Percentiles rank a stretch among this genome's conserved stretches.
Conservation (phyloP, 805 yeast species). For the Ogataea philodendri region DNA sequence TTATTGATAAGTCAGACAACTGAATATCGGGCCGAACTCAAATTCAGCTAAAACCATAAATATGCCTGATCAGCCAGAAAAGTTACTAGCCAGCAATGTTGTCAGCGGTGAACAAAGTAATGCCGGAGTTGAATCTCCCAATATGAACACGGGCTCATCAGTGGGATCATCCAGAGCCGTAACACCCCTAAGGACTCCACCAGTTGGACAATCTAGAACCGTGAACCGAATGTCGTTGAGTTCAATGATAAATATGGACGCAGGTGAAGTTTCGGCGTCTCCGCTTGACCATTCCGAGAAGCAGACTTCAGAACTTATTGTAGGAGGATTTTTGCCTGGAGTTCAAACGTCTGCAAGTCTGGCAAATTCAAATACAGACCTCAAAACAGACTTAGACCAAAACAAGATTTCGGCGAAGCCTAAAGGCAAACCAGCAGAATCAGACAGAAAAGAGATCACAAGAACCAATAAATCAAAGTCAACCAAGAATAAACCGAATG, state of each 20-base stretch:
- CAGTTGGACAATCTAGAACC: not conserved
- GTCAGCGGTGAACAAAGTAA: too few species aligned
- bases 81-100: too few species aligned
- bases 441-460: slow-evolving; percentile 6
- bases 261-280: not conserved
- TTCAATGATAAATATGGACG: slow-evolving; percentile 28
- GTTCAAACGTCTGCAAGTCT: not conserved
- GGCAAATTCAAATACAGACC: too few species aligned
- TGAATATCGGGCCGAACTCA: too few species aligned
- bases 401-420: slow-evolving; percentile 1
- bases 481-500: slow-evolving; percentile 3
- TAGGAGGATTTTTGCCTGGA: slow-evolving; percentile 16
- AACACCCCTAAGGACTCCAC: slow-evolving; percentile 2
- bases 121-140: too few species aligned
- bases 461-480: slow-evolving; percentile 5
- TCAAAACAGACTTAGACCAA: not conserved
- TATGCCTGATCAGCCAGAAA: too few species aligned
- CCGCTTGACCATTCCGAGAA: slow-evolving; percentile 2
- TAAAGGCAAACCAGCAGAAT: not conserved
- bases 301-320: slow-evolving; percentile 5
- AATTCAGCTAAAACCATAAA: too few species aligned
- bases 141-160: not conserved
- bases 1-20: too few species aligned
- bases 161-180: not conserved
- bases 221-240: slow-evolving; percentile 25